Conservation (phyloP, 495 filamentous ascomycete species). For the Hypomontagnella submonticulosa region DNA sequence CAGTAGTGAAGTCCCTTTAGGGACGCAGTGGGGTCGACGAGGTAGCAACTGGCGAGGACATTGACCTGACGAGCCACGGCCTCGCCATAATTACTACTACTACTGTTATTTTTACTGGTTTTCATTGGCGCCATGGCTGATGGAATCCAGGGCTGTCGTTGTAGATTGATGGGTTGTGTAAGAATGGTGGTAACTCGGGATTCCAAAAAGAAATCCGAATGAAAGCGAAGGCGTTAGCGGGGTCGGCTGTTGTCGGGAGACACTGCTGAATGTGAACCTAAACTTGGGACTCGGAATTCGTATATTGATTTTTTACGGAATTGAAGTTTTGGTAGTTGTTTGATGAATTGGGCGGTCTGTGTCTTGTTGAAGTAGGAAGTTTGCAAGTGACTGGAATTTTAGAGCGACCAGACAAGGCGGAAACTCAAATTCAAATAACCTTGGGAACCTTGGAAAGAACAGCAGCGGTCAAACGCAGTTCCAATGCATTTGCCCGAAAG, state of each 20-base stretch:
- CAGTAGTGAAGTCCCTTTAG: constrained; percentile 90
- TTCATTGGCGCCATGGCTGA: constrained; percentile 68
- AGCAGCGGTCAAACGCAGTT: constrained; percentile 30
- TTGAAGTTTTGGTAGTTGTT: constrained; percentile 4
- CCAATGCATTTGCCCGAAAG: constrained; percentile 21
- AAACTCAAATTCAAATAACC: constrained; percentile 21
- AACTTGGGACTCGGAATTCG: neutral
- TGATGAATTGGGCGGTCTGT: constrained; percentile 10
- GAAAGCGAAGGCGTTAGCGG: neutral
- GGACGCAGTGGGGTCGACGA: constrained; percentile 64
- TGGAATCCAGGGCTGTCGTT: constrained; percentile 52
- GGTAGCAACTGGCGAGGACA: constrained; percentile 88
- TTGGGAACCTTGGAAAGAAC: constrained; percentile 6
- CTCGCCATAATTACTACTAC: constrained; percentile 76
- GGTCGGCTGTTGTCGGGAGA: neutral
- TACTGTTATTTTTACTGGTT: constrained; percentile 73
- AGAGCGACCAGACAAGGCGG: constrained; percentile 21
- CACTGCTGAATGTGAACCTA: neutral
- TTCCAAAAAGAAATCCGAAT: constrained; percentile 5
- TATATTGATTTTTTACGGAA: constrained; percentile 4
- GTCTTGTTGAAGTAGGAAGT: constrained; percentile 7
- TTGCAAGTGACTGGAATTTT: constrained; percentile 12
- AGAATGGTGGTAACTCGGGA: constrained; percentile 6
- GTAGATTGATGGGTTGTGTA: constrained; percentile 7
- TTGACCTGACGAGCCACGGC: constrained; percentile 67